Percentiles rank a stretch among this genome's conserved stretches.
phyloP scores from a whole-genome alignment of 2,329 filamentous ascomycete species.

The Furcasterigmium sp. region DNA sequence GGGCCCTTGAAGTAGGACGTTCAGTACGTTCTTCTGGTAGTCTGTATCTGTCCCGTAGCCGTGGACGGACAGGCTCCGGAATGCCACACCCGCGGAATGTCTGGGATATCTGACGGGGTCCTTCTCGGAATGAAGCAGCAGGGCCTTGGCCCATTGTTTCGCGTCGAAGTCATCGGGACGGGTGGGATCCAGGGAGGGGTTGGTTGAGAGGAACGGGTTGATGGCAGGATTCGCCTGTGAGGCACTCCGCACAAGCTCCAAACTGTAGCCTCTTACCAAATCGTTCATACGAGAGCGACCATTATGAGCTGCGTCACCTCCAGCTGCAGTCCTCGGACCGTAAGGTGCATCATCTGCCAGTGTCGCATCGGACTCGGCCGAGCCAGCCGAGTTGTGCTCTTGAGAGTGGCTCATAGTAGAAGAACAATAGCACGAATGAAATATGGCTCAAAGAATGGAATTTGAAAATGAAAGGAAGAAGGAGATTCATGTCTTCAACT shows the following conservation, averaged over 20 bases:
- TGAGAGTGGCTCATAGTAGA: neutral
- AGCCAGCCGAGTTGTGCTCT: too few relatives aligned
- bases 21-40: slow-evolving; percentile 27
- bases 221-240: slow-evolving; percentile 6
- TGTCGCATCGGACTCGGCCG: neutral
- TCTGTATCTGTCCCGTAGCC: slow-evolving; percentile 28
- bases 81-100: slow-evolving; percentile 31
- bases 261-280: slow-evolving; percentile 9
- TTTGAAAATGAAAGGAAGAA: neutral
- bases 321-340: too few relatives aligned
- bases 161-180: slow-evolving; percentile 36
- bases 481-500: too few relatives aligned
- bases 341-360: neutral
- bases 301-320: neutral
- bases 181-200: slow-evolving; percentile 34
- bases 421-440: slow-evolving; percentile 1
- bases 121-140: slow-evolving; percentile 32
- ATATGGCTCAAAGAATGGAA: slow-evolving; percentile 1
- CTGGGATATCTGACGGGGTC: slow-evolving; percentile 28
- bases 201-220: slow-evolving; percentile 19
- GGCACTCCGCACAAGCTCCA: slow-evolving; percentile 10
- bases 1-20: slow-evolving; percentile 18
- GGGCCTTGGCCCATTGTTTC: slow-evolving; percentile 38
- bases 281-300: slow-evolving; percentile 1
- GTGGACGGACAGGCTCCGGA: slow-evolving; percentile 29